These are phyloP conservation scores for Eutrema heterophyllum DNA, from an alignment of 345 rosid species.

Conservation along the genomic window DNA sequence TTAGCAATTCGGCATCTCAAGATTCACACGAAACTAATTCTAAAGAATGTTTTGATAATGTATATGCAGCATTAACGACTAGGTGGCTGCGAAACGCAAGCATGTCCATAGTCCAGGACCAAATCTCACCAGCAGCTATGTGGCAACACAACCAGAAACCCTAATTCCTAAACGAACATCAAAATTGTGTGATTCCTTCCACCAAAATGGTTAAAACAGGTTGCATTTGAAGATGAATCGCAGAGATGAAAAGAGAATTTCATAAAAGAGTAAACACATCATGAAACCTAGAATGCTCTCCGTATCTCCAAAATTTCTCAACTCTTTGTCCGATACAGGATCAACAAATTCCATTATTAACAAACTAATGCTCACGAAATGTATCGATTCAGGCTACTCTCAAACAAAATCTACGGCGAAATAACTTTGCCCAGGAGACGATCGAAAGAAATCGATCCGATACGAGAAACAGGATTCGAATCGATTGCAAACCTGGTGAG, in stretches of 20 bases:
- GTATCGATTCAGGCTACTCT: neutral
- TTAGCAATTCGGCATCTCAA: neutral
- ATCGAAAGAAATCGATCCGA: constrained; percentile 6
- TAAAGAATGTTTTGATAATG: neutral
- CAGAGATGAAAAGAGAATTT: neutral
- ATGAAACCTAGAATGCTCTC: constrained; percentile 17
- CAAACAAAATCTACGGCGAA: neutral
- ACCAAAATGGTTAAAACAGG: neutral
- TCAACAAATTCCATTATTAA: neutral
- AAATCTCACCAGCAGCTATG: neutral
- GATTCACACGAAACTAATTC: neutral
- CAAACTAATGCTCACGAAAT: neutral
- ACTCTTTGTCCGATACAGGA: neutral
- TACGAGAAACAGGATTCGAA: neutral
- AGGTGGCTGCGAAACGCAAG: neutral
- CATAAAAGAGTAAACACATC: neutral
- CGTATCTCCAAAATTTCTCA: neutral
- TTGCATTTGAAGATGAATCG: neutral
- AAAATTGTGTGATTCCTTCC: neutral
- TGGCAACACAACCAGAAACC: constrained; percentile 1
- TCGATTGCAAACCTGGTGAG: constrained; percentile 56
- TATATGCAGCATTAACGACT: neutral
- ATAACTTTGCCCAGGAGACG: neutral
- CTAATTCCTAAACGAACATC: neutral
- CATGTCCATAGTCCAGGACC: neutral